Conservation (phyloP, 306 rosid genomes). For the Gillenia trifoliata region DNA sequence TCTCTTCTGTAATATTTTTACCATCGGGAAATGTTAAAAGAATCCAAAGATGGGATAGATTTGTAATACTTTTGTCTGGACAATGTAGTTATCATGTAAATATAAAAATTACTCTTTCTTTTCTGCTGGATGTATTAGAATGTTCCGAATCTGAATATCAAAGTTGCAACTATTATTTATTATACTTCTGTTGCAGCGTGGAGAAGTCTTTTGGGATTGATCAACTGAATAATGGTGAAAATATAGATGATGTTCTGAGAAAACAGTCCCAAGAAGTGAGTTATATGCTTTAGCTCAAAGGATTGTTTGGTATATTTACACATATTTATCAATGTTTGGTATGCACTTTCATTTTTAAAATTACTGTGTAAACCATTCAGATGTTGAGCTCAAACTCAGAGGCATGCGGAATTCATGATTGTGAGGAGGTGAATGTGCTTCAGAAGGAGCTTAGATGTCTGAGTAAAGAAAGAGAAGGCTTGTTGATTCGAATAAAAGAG, state of each 20-base stretch:
- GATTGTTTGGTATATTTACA: background rate
- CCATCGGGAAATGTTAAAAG: background rate
- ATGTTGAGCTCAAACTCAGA: slow-evolving; percentile 19
- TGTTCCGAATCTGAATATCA: background rate
- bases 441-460: slow-evolving; percentile 19
- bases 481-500: slow-evolving; percentile 26
- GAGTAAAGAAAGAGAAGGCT: slow-evolving; percentile 28
- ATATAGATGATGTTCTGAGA: slow-evolving; percentile 19
- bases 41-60: background rate
- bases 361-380: slow-evolving; percentile 10
- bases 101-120: background rate
- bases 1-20: background rate
- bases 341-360: background rate
- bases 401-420: slow-evolving; percentile 2
- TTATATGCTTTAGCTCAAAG: slow-evolving; percentile 7
- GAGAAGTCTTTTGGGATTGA: slow-evolving; percentile 30
- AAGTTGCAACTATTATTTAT: background rate
- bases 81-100: background rate
- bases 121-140: background rate
- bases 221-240: slow-evolving; percentile 18
- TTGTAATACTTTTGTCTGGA: background rate
- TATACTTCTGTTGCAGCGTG: slow-evolving; percentile 31
- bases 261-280: slow-evolving; percentile 46
- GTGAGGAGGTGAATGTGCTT: slow-evolving; percentile 21
- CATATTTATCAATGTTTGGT: background rate